Evolutionary conservation across 2,329 filamentous ascomycete genomes (phyloP).

Genomic region (Trichophaea hybrida): DNA sequence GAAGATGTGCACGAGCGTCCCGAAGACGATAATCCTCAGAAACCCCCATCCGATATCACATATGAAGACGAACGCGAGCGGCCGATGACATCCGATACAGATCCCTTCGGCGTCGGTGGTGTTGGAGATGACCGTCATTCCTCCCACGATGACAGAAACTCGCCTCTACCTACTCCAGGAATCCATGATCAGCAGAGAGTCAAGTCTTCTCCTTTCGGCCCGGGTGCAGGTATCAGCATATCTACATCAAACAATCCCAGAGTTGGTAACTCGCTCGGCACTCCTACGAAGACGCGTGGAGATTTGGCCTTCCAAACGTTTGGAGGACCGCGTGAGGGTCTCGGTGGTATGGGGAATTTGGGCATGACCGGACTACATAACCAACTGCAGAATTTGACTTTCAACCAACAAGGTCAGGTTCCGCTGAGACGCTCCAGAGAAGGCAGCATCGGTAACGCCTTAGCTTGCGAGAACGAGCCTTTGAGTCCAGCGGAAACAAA

Average conservation of each 20-base stretch:
- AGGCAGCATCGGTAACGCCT: constrained; percentile 32
- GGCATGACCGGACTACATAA: constrained; percentile 45
- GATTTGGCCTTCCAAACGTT: constrained; percentile 20
- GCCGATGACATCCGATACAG: constrained; percentile 51
- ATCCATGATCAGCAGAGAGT: constrained; percentile 33
- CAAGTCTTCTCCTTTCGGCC: constrained; percentile 32
- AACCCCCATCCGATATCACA: constrained; percentile 1
- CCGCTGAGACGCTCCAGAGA: constrained; percentile 32
- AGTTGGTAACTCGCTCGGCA: constrained; percentile 16
- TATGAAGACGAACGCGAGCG: constrained; percentile 33
- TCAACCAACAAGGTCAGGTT: constrained; percentile 38
- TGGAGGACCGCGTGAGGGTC: constrained; percentile 38
- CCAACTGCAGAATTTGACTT: constrained; percentile 43
- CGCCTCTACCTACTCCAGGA: constrained; percentile 35
- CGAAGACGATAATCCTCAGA: constrained; percentile 37
- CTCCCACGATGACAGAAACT: constrained; percentile 55
- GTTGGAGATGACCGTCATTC: constrained; percentile 49
- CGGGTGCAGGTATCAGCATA: constrained; percentile 19
- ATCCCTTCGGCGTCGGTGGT: constrained; percentile 53
- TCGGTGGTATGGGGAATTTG: constrained; percentile 50
- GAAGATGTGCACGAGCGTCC: constrained; percentile 21
- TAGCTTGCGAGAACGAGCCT: constrained; percentile 45
- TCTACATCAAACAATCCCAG: constrained; percentile 22
- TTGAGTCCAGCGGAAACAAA: constrained; percentile 92
- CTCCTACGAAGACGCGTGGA: constrained; percentile 17